Conservation (phyloP, 139 green algal genomes). For the Tetraselmis chui region DNA sequence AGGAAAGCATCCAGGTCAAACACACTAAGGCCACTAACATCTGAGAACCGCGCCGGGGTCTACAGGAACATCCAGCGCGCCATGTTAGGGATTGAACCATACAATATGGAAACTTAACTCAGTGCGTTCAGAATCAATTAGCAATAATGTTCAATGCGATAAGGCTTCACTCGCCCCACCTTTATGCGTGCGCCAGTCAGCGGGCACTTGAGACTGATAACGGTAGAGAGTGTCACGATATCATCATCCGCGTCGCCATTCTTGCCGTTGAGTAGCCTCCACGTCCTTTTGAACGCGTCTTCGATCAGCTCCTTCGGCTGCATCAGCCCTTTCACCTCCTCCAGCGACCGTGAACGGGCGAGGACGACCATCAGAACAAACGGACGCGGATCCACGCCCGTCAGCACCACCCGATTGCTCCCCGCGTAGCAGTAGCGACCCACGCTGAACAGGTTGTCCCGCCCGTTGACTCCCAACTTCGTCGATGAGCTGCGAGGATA, state of each 20-base stretch:
- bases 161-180: conserved; percentile 26
- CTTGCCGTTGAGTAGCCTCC: conserved; percentile 24
- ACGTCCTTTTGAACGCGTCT: conserved; percentile 37
- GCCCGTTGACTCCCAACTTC: conserved; percentile 65
- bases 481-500: conserved; percentile 30
- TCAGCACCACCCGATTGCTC: conserved; percentile 21
- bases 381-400: conserved; percentile 17
- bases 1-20: conserved; percentile 85
- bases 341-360: conserved; percentile 21
- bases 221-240: conserved; percentile 15
- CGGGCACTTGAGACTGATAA: conserved; percentile 53
- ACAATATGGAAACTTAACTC: conserved; percentile 22
- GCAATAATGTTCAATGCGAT: background rate
- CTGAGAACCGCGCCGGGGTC: conserved; percentile 26
- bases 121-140: conserved; percentile 22
- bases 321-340: conserved; percentile 65
- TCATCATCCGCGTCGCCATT: conserved; percentile 25
- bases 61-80: background rate
- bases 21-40: conserved; percentile 33
- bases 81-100: background rate
- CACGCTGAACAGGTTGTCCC: conserved; percentile 62
- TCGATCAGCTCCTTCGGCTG: conserved; percentile 28
- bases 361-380: conserved; percentile 46
- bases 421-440: conserved; percentile 3
- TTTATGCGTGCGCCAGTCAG: conserved; percentile 38